Evolutionary conservation across 768 basidiomycete species (phyloP).

Genomic region (Phylloporus sp.): DNA sequence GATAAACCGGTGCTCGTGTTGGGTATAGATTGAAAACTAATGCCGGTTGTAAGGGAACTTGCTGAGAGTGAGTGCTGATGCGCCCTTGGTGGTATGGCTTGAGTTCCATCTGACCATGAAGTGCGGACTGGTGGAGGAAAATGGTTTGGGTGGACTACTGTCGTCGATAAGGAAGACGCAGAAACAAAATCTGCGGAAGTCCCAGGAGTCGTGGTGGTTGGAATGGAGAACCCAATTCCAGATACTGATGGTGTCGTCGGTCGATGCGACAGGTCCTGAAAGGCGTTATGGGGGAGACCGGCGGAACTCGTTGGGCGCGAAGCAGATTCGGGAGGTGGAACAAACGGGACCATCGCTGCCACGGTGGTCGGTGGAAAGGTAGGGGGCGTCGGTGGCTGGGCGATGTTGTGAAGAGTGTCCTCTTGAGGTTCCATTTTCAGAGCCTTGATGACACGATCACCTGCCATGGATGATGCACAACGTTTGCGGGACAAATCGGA

Average conservation of each 20-base stretch:
- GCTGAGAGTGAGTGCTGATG: constrained; percentile 32
- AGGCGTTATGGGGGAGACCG: constrained; percentile 19
- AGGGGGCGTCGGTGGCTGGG: constrained; percentile 18
- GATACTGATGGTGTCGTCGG: constrained; percentile 12
- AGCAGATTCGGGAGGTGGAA: constrained; percentile 26
- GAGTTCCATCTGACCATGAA: constrained; percentile 30
- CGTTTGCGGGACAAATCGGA: constrained; percentile 48
- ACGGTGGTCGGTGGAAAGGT: constrained; percentile 25
- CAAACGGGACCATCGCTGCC: constrained; percentile 26
- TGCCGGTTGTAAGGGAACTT: constrained; percentile 24
- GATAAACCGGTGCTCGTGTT: constrained; percentile 28
- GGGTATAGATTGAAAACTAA: constrained; percentile 33
- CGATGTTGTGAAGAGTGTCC: constrained; percentile 30
- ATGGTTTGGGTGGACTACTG: constrained; percentile 20
- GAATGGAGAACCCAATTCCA: constrained; percentile 18
- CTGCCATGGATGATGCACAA: constrained; percentile 45
- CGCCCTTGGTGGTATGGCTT: constrained; percentile 25
- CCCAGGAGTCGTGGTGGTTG: constrained; percentile 17
- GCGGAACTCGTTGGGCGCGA: constrained; percentile 34
- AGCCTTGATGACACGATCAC: constrained; percentile 44
- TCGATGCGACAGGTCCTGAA: constrained; percentile 24
- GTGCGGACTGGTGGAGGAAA: constrained; percentile 26
- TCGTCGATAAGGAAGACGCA: constrained; percentile 18
- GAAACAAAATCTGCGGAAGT: constrained; percentile 22
- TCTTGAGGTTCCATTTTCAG: constrained; percentile 49